Percentiles rank a stretch among this genome's conserved stretches.
Evolutionary conservation across 2,329 filamentous ascomycete species (phyloP).

Genomic region (Epicoccum sorghinum): DNA sequence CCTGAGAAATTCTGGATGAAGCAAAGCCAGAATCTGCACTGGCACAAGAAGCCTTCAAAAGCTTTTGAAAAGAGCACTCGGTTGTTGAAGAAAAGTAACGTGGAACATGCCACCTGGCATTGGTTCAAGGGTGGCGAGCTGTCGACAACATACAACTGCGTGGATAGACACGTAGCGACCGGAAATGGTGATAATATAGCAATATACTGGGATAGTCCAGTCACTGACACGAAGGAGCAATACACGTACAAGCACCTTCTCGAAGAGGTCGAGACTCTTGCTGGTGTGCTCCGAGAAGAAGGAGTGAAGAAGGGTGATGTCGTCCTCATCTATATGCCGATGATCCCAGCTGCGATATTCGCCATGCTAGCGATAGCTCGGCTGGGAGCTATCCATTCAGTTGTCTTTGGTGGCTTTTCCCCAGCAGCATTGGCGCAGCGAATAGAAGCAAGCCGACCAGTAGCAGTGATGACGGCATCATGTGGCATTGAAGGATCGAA

Average conservation of each 20-base stretch:
- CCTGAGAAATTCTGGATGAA: conserved; percentile 76
- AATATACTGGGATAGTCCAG: conserved; percentile 87
- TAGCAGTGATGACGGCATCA: conserved; percentile 82
- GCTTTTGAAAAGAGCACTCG: conserved; percentile 68
- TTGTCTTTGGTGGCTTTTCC: conserved; percentile 93
- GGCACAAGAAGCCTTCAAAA: conserved; percentile 76
- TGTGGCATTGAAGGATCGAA: conserved; percentile 91
- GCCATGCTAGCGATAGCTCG: conserved; percentile 82
- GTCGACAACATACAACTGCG: conserved; percentile 88
- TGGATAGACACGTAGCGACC: conserved; percentile 83
- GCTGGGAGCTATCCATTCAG: conserved; percentile 85
- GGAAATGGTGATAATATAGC: conserved; percentile 75
- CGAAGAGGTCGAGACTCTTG: conserved; percentile 79
- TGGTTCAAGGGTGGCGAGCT: conserved; percentile 93
- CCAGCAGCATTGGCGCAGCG: conserved; percentile 81
- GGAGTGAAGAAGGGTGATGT: conserved; percentile 84
- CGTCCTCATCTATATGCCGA: conserved; percentile 94
- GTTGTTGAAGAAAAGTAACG: conserved; percentile 63
- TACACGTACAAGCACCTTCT: conserved; percentile 79
- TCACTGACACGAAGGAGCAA: conserved; percentile 73
- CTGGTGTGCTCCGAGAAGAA: conserved; percentile 80
- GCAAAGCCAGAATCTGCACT: conserved; percentile 77
- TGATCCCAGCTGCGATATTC: conserved; percentile 89
- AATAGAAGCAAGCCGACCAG: conserved; percentile 80
- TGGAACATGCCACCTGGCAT: conserved; percentile 77